phyloP scores from a whole-genome alignment of 768 basidiomycete species.

The Sistotremastrum niveocremeum region DNA sequence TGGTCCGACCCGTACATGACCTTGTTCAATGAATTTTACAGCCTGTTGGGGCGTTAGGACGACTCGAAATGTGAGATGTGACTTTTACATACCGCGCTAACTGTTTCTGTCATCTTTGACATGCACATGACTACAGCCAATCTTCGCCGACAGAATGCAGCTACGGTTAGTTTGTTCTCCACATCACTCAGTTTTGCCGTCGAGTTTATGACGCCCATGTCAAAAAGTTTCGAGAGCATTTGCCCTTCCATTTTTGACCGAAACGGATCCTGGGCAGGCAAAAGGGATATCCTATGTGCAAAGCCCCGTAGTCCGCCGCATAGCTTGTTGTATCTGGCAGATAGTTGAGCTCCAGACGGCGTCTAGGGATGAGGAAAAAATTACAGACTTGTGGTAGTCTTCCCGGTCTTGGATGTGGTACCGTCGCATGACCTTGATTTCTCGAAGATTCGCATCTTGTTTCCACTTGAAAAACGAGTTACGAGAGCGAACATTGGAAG shows the following conservation, averaged over 20 bases:
- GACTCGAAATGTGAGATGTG: not conserved
- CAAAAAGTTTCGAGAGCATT: slow-evolving; percentile 89
- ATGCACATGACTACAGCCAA: slow-evolving; percentile 88
- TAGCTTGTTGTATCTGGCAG: slow-evolving; percentile 78
- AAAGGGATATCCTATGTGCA: slow-evolving; percentile 75
- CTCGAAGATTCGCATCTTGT: slow-evolving; percentile 80
- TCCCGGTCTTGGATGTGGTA: slow-evolving; percentile 94
- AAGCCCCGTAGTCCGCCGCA: slow-evolving; percentile 76
- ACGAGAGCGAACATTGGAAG: slow-evolving; percentile 4
- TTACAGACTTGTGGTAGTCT: slow-evolving; percentile 75
- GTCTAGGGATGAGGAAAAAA: slow-evolving; percentile 1
- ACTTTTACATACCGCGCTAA: slow-evolving; percentile 62
- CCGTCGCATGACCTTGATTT: slow-evolving; percentile 86
- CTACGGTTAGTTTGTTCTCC: slow-evolving; percentile 88
- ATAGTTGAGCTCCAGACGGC: slow-evolving; percentile 1
- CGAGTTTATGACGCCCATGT: slow-evolving; percentile 85
- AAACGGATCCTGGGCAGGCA: slow-evolving; percentile 84
- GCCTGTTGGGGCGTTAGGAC: slow-evolving; percentile 39
- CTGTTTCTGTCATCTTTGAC: slow-evolving; percentile 90
- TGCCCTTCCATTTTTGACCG: slow-evolving; percentile 73
- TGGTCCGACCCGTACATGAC: slow-evolving; percentile 93
- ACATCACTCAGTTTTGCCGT: slow-evolving; percentile 85
- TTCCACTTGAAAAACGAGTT: slow-evolving; percentile 58
- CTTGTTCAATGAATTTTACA: slow-evolving; percentile 94
- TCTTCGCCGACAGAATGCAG: slow-evolving; percentile 84